Evolutionary conservation across 2,329 filamentous ascomycete species (phyloP).

Genomic region (Macrophomina phaseolina): DNA sequence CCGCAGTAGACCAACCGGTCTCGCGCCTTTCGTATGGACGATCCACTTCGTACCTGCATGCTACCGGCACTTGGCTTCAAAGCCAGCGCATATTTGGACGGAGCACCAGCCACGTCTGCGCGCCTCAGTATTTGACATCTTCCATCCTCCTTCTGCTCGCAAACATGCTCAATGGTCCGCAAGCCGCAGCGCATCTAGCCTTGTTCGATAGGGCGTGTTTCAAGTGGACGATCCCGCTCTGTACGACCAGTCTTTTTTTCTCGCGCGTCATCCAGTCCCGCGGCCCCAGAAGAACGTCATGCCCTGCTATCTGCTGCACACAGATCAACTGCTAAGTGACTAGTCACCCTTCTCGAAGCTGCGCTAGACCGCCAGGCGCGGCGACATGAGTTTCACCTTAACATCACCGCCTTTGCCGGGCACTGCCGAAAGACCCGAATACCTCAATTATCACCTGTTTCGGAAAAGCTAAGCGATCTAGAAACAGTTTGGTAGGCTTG

Average conservation of each 20-base stretch:
- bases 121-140: constrained; percentile 10
- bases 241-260: constrained; percentile 8
- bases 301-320: neutral
- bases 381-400: constrained; percentile 21
- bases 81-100: constrained; percentile 11
- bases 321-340: constrained; percentile 8
- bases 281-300: neutral
- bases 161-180: neutral
- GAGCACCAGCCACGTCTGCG: constrained; percentile 15
- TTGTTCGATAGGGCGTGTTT: constrained; percentile 15
- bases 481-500: constrained; percentile 22
- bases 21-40: constrained; percentile 18
- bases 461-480: constrained; percentile 19
- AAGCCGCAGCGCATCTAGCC: constrained; percentile 11
- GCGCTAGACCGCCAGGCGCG: constrained; percentile 10
- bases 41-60: constrained; percentile 20
- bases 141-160: neutral
- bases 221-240: constrained; percentile 1
- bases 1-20: constrained; percentile 15
- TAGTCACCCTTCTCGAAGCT: constrained; percentile 9
- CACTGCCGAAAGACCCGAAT: constrained; percentile 13
- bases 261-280: neutral
- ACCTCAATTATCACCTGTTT: constrained; percentile 18
- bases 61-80: constrained; percentile 8
- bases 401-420: constrained; percentile 11